Percentiles rank a stretch among this genome's conserved stretches.
Evolutionary conservation across 1,139 yeast genomes (phyloP).

Genomic region (Lodderomyces oxycetoniae): DNA sequence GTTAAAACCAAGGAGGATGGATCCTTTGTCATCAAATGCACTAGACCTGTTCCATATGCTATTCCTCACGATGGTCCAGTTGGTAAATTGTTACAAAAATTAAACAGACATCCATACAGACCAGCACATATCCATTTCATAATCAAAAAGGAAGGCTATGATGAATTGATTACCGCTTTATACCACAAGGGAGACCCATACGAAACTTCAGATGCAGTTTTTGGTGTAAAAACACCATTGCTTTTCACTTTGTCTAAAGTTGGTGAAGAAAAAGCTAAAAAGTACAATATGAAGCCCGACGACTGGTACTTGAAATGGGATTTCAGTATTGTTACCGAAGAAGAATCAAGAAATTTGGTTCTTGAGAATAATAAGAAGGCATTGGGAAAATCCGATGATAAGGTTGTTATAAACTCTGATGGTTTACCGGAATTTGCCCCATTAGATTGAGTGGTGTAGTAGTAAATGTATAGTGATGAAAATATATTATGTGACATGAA

Average conservation of each 20-base stretch:
- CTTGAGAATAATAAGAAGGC: conserved; percentile 16
- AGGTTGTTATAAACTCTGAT: conserved; percentile 15
- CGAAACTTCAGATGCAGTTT: conserved; percentile 29
- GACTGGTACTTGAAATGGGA: conserved; percentile 25
- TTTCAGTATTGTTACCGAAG: conserved; percentile 20
- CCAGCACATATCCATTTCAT: conserved; percentile 35
- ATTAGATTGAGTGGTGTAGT: conserved; percentile 9
- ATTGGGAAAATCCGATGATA: conserved; percentile 12
- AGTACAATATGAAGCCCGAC: conserved; percentile 18
- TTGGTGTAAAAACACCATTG: conserved; percentile 22
- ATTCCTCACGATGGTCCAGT: conserved; percentile 40
- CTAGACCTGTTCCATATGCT: conserved; percentile 34
- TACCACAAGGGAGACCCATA: conserved; percentile 27
- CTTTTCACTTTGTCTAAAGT: conserved; percentile 18
- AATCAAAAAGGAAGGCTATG: conserved; percentile 25
- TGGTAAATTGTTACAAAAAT: conserved; percentile 24
- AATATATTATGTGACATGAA: no score
- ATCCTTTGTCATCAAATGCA: conserved; percentile 23
- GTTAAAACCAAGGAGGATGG: conserved; percentile 25
- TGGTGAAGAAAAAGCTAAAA: conserved; percentile 19
- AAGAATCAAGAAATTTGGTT: conserved; percentile 16
- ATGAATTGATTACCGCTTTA: conserved; percentile 27
- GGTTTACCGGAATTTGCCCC: conserved; percentile 18
- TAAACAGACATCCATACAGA: conserved; percentile 34
- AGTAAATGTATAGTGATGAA: not conserved